Percentiles rank a stretch among this genome's conserved stretches.
These are phyloP conservation scores for Medicago truncatula DNA, from an alignment of 306 rosid genomes.

Conservation along the genomic window MtrunA17r5.0-ANR NC_053045.1:7555501-7556000, in stretches of 20 bases:
- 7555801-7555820: constrained; percentile 60
- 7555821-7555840: constrained; percentile 45
- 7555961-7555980: constrained; percentile 72
- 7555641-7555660: background rate
- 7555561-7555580: too few species aligned
- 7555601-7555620: too few species aligned
- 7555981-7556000: constrained; percentile 86
- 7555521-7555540: too few species aligned
- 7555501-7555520: too few species aligned
- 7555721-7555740: constrained; percentile 36
- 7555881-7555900: constrained; percentile 86
- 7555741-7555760: constrained; percentile 41
- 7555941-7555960: constrained; percentile 67
- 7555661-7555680: background rate
- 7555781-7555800: constrained; percentile 74
- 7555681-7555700: background rate
- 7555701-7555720: constrained; percentile 18
- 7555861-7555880: constrained; percentile 81
- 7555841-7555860: constrained; percentile 59
- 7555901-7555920: constrained; percentile 78
- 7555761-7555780: constrained; percentile 49
- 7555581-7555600: too few species aligned
- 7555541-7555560: too few species aligned
- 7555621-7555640: background rate
- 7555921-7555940: constrained; percentile 86